Base-by-base conservation (phyloP, 495 filamentous ascomycete species). In the Parathielavia appendiculata region DNA sequence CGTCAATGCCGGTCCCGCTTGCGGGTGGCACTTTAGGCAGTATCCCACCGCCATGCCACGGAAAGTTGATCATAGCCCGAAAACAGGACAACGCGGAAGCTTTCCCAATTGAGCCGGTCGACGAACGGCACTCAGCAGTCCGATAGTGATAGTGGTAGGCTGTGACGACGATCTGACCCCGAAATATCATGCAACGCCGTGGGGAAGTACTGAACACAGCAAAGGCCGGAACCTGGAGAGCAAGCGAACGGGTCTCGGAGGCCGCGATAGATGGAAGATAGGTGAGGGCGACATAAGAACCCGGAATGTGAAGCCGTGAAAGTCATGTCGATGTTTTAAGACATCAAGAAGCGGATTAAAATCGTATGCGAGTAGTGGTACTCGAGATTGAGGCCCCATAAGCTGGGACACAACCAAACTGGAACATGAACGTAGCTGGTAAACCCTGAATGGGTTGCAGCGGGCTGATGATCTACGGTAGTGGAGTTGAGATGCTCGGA, bases 1-100 rank as follows among this genome's bases (percentile, higher is more conserved):
- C 53, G 17, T 64, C 65, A 63, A 68, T 68, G 67, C 65, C 66
- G 61, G 50, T 57, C 45, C 47, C 56, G 60, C 53, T 39, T 51
- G 61, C 58, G 20, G 54, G 48, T 35, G 26, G 20, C 35, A 61
- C 51, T 65, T 66, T 68, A 65, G 67, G 59, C 63, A 66, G 52
- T 68, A 66, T 60, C 43, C 48, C 20, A 53, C 36, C 48, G 53
- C 40, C 46, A 38, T 38, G 36, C 26, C 32, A 61, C 46, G 49
- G 45, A 39, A 49, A 48, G 61, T 32, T 55, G 58, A 58, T 40
- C 40, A 26, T 12, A 36, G 36, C 22, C 54, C 49, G 23, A 56
- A 56, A 65, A 56, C 39, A 57, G 50, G 52, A 54, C 63, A 65
- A 58, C 56, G 45, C 62, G 64, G 66, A 69, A 57, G 55, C 16